A percentile compares a stretch with the other conserved stretches of the same genome.
Conservation (phyloP, 441 rosid species). For the Sinapis alba region DNA sequence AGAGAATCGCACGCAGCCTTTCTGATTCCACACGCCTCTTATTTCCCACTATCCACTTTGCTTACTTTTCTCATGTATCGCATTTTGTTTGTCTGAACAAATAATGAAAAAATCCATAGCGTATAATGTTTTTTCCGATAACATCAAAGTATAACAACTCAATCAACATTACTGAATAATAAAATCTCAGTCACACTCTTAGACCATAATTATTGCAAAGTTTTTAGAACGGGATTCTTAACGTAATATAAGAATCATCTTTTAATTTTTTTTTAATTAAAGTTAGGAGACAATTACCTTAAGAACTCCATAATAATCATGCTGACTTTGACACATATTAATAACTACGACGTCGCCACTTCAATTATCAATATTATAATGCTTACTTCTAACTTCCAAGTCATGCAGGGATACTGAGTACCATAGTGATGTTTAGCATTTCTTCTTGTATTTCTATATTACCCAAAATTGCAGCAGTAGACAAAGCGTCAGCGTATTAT, state of each 20-base stretch:
- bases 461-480: no score
- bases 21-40: constrained; percentile 43
- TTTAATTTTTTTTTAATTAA: no score
- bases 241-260: no score
- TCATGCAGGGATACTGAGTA: no score
- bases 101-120: background rate
- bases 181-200: constrained; percentile 20
- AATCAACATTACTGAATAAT: constrained; percentile 1
- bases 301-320: no score
- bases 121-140: constrained; percentile 25
- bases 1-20: constrained; percentile 42
- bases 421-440: no score
- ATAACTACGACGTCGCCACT: constrained; percentile 7
- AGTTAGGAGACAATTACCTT: no score
- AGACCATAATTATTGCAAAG: no score
- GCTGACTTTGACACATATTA: constrained; percentile 10
- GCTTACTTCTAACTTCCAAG: no score
- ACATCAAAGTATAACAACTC: constrained; percentile 31
- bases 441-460: no score
- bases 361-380: background rate
- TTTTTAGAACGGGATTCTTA: no score
- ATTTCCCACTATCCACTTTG: constrained; percentile 30
- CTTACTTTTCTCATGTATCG: constrained; percentile 10
- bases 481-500: no score
- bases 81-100: background rate